Evolutionary conservation across 2,329 filamentous ascomycete species (phyloP), one percentile per base, ranked within the genome.

Genomic region (Sporothrix sp.): DNA sequence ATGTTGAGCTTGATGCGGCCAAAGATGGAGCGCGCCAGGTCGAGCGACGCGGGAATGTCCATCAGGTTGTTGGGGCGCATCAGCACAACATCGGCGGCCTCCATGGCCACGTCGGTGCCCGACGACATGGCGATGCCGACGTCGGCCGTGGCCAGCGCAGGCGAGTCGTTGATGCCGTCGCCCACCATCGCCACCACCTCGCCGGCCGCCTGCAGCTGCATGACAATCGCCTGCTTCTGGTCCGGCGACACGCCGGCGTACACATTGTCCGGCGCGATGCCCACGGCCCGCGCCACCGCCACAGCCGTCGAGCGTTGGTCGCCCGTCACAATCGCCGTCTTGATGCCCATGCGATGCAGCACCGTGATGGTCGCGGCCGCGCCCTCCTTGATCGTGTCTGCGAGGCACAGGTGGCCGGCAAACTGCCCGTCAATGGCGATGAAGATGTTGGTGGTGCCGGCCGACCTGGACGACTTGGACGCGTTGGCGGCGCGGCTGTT

Each of bases 131-230:
- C 90, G 58, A 98, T 95, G 56, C 93, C 93, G 25, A 97, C 82
- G 59, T 95, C 83, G 10, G 93, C 90, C 0, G 89, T 95, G 0
- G 89, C 93, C 10, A 98, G 79, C 1, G 93, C 93, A 0, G 93
- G 93, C 0, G 89, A 95, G 70, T 98, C 93, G 67, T 98, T 98
- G 76, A 98, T 96, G 37, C 93, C 93, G 65, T 98, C 93, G 48
- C 93, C 90, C 13, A 97, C 90, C 93, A 98, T 98, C 58, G 87
- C 93, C 23, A 97, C 87, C 45, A 85, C 73, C 59, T 89, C 79
- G 54, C 88, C 88, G 46, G 74, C 67, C 0, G 74, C 71, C 68
- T 96, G 88, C 16, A 97, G 76, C 49, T 84, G 71, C 45, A 81
- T 78, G 59, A 98, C 76, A 58, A 97, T 94, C 25, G 77, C 73